Evolutionary conservation across 768 basidiomycete genomes (phyloP).

Genomic region (Cyclocybe cylindracea): DNA sequence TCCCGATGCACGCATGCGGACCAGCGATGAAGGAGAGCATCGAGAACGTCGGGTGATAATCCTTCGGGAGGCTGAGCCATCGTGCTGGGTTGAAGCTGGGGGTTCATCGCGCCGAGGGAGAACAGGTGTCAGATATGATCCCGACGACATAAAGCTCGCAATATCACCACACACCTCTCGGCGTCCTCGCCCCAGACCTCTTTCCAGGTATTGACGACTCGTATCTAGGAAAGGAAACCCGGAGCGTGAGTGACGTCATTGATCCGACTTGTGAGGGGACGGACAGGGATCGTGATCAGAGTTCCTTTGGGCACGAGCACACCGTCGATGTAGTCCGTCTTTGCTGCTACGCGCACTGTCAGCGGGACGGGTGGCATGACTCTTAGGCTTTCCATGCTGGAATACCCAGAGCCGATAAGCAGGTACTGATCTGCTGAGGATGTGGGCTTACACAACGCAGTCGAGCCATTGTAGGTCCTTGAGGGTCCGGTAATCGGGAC

Average conservation of each 20-base stretch:
- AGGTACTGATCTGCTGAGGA: neutral
- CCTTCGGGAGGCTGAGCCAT: slow-evolving; percentile 32
- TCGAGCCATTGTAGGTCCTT: slow-evolving; percentile 37
- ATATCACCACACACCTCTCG: slow-evolving; percentile 35
- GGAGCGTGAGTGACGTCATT: slow-evolving; percentile 22
- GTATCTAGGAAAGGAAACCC: slow-evolving; percentile 34
- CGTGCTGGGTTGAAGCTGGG: slow-evolving; percentile 41
- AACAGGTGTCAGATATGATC: no score
- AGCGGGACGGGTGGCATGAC: slow-evolving; percentile 43
- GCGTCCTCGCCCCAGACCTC: slow-evolving; percentile 53
- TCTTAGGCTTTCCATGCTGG: slow-evolving; percentile 44
- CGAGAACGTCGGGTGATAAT: slow-evolving; percentile 28
- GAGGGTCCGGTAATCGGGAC: slow-evolving; percentile 40
- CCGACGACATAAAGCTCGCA: no score
- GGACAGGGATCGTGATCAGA: slow-evolving; percentile 40
- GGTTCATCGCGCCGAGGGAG: no score
- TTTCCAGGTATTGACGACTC: slow-evolving; percentile 51
- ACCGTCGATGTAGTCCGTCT: slow-evolving; percentile 44
- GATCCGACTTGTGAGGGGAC: slow-evolving; percentile 9
- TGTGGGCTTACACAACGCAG: slow-evolving; percentile 36
- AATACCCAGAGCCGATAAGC: neutral
- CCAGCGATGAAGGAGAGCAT: slow-evolving; percentile 25
- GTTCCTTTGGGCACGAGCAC: slow-evolving; percentile 44
- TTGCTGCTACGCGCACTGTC: slow-evolving; percentile 36
- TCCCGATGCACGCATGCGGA: slow-evolving; percentile 31